phyloP scores from a whole-genome alignment of 2,329 filamentous ascomycete genomes.

The Trichophyton simii region DNA sequence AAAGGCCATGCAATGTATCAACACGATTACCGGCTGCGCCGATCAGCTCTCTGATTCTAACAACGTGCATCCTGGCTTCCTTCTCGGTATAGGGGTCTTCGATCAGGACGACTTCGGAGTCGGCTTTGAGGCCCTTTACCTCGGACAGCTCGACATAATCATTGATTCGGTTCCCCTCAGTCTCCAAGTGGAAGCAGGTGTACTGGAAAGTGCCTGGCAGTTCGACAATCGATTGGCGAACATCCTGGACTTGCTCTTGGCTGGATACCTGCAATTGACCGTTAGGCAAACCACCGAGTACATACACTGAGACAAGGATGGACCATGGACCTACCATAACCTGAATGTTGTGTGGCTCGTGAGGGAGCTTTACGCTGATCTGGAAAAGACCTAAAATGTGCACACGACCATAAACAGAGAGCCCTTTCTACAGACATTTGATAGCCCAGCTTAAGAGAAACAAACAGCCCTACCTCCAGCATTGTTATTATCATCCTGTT shows the following conservation, averaged over 20 bases:
- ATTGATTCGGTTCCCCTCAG: conserved; percentile 78
- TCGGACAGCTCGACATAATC: conserved; percentile 90
- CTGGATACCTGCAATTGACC: conserved; percentile 55
- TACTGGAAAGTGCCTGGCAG: conserved; percentile 87
- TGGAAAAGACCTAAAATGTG: conserved; percentile 45
- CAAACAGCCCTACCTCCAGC: conserved; percentile 10
- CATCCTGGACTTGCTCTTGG: conserved; percentile 93
- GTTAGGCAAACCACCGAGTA: neutral
- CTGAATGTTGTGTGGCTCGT: conserved; percentile 64
- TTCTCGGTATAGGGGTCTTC: conserved; percentile 98
- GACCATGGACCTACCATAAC: conserved; percentile 58
- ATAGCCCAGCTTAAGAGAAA: neutral
- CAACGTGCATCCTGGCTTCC: conserved; percentile 87
- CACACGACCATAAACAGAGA: conserved; percentile 1
- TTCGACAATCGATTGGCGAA: conserved; percentile 93
- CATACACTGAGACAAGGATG: neutral
- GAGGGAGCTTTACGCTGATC: conserved; percentile 70
- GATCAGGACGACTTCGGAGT: conserved; percentile 68
- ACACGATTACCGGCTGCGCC: conserved; percentile 81
- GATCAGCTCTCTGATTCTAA: conserved; percentile 82
- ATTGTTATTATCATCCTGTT: conserved; percentile 23
- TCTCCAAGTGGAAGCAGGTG: conserved; percentile 96
- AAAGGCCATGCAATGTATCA: conserved; percentile 73
- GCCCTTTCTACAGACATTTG: neutral
- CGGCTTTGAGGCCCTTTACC: conserved; percentile 62